phyloP scores from a whole-genome alignment of 176 grass and related monocot genomes.

The Thinopyrum elongatum region DNA sequence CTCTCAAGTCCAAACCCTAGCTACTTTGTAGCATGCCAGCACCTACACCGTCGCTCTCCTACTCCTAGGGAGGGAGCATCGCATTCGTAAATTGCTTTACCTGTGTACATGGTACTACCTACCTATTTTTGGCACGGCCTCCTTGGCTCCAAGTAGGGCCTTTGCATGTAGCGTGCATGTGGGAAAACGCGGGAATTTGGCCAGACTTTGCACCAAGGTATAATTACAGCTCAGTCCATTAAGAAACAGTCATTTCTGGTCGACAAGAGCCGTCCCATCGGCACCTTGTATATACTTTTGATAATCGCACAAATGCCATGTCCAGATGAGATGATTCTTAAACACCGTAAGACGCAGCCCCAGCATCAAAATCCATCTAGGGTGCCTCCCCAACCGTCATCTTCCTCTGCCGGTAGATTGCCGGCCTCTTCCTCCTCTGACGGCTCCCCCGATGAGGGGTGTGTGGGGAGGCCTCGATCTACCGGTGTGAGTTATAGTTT shows the following conservation, averaged over 20 bases:
- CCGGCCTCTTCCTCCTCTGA: too few species aligned
- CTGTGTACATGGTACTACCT: background rate
- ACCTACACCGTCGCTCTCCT: constrained; percentile 7
- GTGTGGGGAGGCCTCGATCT: too few species aligned
- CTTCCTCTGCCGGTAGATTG: too few species aligned
- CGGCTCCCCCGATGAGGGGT: too few species aligned
- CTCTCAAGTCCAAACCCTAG: constrained; percentile 9
- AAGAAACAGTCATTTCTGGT: background rate
- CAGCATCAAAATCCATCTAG: too few species aligned
- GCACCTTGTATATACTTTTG: background rate
- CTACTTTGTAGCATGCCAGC: constrained; percentile 21
- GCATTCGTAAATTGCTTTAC: background rate
- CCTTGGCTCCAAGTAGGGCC: background rate
- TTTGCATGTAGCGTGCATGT: background rate
- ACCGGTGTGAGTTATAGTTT: too few species aligned
- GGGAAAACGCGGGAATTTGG: background rate
- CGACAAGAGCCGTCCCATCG: background rate
- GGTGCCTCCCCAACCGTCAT: too few species aligned
- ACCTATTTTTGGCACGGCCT: background rate
- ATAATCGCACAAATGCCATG: too few species aligned
- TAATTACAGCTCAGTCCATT: too few species aligned
- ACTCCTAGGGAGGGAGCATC: constrained; percentile 13
- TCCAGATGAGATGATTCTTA: too few species aligned
- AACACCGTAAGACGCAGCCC: too few species aligned
- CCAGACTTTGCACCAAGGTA: background rate